Evolutionary conservation across 495 filamentous ascomycete species (phyloP), one percentile per base, ranked within the genome.

Genomic region (Astrothelium macrocarpum): DNA sequence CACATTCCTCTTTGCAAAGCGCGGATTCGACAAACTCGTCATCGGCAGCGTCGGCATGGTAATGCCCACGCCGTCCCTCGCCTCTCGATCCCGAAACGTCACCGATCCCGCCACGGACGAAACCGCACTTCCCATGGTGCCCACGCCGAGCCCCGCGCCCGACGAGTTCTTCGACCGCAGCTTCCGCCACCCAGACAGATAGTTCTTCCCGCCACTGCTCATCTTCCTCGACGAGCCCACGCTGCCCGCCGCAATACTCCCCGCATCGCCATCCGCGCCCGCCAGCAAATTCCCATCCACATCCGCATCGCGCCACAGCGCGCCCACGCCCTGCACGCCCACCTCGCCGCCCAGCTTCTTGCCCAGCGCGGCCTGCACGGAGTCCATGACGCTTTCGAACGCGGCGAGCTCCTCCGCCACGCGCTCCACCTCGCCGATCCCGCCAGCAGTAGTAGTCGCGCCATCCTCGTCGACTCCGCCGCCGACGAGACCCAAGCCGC

Each of bases 381-480:
- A 87, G 69, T 97, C 94, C 32, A 98, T 81, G 39, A 97, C 80
- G 61, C 78, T 80, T 75, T 98, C 94, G 31, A 98, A 80, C n/a
- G 84, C 78, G 71, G 97, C 90, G 90, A 98, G 95, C 72, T 98
- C 94, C 68, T 96, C 92, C 32, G 95, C 77, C 18, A 98, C 85
- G 23, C 91, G 89, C 68, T 95, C 91, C 1, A 92, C 90, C 72
- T 97, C 92, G 65, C n/a, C n/a, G n/a, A n/a, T n/a, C n/a, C n/a
- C n/a, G n/a, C n/a, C n/a, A n/a, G n/a, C n/a, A n/a, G n/a, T n/a
- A n/a, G n/a, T n/a, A n/a, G n/a, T n/a, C n/a, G n/a, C n/a, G n/a
- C n/a, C n/a, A n/a, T n/a, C n/a, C n/a, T n/a, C n/a, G n/a, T n/a
- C n/a, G n/a, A n/a, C n/a, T n/a, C n/a, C n/a, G n/a, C n/a, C n/a